Evolutionary conservation across 2,329 filamentous ascomycete species (phyloP), one percentile per base, ranked within the genome.

Genomic region (Pseudogymnoascus sp.): DNA sequence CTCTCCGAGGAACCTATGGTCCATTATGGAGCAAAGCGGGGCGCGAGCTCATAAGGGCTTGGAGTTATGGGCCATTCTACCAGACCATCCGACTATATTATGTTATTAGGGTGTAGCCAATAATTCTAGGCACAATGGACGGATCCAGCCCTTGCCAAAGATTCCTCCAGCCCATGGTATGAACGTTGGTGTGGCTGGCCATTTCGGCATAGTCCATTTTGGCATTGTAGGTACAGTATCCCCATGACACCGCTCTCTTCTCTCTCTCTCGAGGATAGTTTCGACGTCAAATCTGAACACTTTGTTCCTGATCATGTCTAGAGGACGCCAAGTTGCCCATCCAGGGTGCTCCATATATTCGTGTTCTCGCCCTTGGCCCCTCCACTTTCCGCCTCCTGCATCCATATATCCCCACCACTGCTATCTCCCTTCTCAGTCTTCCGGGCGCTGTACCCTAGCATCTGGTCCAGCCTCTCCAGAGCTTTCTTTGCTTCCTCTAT

Each of bases 401-500:
- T 19, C 31, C 62, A 62, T 15, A 63, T 59, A 2, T 44, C 33
- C 15, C 59, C 40, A 28, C 7, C 47, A 36, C 38, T 42, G 21
- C 7, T 15, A 57, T 57, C 21, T 19, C 42, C 13, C 31, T 61
- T 61, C 21, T 63, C 47, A 10, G 53, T 61, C 17, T 61, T 60
- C n/a, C 31, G 33, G n/a, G 35, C 10, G 17, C 31, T 47, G 15
- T 17, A 21, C 28, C 21, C 64, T 61, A 28, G 4, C 21, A 26
- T 65, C 60, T 36, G 65, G 35, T 0, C 81, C 80, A 8, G 86
- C 70, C 6, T 87, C 74, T 40, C 74, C 2, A 88, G 69, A 1
- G 75, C 74, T 60, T 77, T 74, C 70, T 81, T 80, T 11, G 82
- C 81, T 17, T 77, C 77, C 63, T 84, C 82, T 19, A 87, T 73